Base-by-base conservation (phyloP, 1,139 yeast species). In the Suhomyces atakaporum region DNA sequence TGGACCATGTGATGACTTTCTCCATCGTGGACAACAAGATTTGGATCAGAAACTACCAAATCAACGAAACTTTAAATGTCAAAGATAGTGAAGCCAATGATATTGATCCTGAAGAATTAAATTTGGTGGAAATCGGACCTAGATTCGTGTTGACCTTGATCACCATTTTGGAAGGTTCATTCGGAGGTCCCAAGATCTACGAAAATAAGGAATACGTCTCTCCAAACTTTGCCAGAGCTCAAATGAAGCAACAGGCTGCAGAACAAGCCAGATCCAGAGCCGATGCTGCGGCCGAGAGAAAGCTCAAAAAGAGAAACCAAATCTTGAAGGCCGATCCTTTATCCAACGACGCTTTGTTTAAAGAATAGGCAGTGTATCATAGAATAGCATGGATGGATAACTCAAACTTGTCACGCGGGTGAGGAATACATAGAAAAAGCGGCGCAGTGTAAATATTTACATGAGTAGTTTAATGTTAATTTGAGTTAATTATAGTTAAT, bases 181-280 rank as follows among this genome's bases (percentile, higher is more conserved):
- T 92, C 56, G 95, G 97, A 39, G 98, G 99, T 15, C 97, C 98
- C 45, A 89, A 92, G 73, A 88, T 92, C 49, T 92, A 87, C 66
- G 98, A 92, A 59, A 92, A 92, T 71, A 90, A 87, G 72, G 95
- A 92, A 64, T 92, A 87, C 62, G 96, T 92, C 35, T 86, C 96
- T 42, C 98, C 98, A 47, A 92, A 92, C 72, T 81, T 86, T 49
- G 95, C 85, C 35, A 84, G 98, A 69, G 89, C 98, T 10, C 97
- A 90, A 71, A 48, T 75, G 49, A 85, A 80, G 62, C 86, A 83
- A 51, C 77, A 84, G 56, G 81, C 84, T 43, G 97, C 97, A 7
- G 77, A 74, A 38, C 82, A 81, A 53, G 96, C 97, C 32, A 76
- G 74, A 53, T 62, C 79, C 29, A 81, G 97, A 65, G 79, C 85